Conservation (phyloP, 257 asterid genomes). For the Thymus mandschuricus region DNA sequence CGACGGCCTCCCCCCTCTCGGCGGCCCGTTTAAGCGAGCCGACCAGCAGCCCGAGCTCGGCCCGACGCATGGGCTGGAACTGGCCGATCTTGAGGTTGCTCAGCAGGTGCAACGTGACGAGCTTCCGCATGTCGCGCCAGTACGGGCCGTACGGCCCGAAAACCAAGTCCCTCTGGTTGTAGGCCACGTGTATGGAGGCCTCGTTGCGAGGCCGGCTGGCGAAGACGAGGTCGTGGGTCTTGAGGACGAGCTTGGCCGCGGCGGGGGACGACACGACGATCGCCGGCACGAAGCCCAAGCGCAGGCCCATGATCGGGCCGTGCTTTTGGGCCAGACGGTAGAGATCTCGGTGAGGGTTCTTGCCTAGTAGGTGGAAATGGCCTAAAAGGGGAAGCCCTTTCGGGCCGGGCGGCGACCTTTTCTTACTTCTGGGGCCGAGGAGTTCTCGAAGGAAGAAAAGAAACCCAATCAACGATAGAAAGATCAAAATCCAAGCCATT, state of each 20-base stretch:
- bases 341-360: slow-evolving; percentile 30
- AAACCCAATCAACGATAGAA: background rate
- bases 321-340: slow-evolving; percentile 25
- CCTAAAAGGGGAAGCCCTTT: slow-evolving; percentile 28
- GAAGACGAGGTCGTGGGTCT: slow-evolving; percentile 31
- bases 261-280: slow-evolving; percentile 32
- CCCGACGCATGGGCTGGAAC: slow-evolving; percentile 38
- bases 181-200: slow-evolving; percentile 2
- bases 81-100: slow-evolving; percentile 23
- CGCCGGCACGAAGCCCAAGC: slow-evolving; percentile 26
- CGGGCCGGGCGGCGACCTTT: slow-evolving; percentile 27
- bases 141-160: slow-evolving; percentile 37
- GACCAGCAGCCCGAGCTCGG: slow-evolving; percentile 36
- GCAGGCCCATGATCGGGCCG: slow-evolving; percentile 37
- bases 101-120: slow-evolving; percentile 37
- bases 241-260: slow-evolving; percentile 32
- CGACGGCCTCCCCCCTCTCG: background rate
- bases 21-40: slow-evolving; percentile 21
- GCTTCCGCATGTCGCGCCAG: slow-evolving; percentile 48
- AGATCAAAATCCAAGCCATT: slow-evolving; percentile 29
- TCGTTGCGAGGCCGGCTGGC: slow-evolving; percentile 29
- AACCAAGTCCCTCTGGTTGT: slow-evolving; percentile 23
- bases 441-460: slow-evolving; percentile 17
- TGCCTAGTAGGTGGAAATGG: slow-evolving; percentile 33
- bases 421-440: slow-evolving; percentile 6